These are phyloP conservation scores for Lolium perenne DNA, from an alignment of 176 grass and related monocot genomes.

Conservation along the genomic window DNA sequence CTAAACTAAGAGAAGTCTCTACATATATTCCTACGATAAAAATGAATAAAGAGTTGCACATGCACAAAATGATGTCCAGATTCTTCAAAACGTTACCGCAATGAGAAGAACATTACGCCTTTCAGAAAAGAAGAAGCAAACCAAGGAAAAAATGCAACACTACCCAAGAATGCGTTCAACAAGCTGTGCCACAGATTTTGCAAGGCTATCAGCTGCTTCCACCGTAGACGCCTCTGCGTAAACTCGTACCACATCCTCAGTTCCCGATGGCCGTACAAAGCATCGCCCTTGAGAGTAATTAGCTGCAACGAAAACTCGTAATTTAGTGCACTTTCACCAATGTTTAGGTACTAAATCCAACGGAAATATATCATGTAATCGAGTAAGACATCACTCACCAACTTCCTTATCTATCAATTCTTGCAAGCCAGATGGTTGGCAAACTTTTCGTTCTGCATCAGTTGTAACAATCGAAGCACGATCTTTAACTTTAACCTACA, in stretches of 20 bases:
- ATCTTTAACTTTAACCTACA: constrained; percentile 87
- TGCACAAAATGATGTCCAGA: background rate
- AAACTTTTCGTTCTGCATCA: constrained; percentile 77
- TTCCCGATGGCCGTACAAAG: constrained; percentile 87
- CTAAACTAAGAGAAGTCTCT: background rate
- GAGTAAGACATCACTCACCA: constrained; percentile 39
- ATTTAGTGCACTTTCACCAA: background rate
- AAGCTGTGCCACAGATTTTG: constrained; percentile 62
- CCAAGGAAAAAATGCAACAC: background rate
- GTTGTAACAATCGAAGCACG: constrained; percentile 68
- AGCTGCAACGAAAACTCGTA: constrained; percentile 42
- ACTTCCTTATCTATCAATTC: constrained; percentile 78
- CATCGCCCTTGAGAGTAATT: constrained; percentile 74
- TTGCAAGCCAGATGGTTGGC: constrained; percentile 71
- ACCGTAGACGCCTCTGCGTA: constrained; percentile 81
- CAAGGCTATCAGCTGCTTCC: constrained; percentile 74
- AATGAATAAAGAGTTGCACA: background rate
- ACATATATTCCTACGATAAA: background rate
- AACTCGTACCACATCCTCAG: constrained; percentile 87
- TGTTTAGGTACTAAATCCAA: background rate
- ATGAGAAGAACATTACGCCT: background rate
- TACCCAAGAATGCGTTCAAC: constrained; percentile 66
- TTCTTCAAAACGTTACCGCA: background rate
- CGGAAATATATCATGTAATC: background rate
- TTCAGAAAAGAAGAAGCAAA: background rate